Evolutionary conservation across 371 early-diverging fungal genomes (phyloP).

Genomic region (Mortierella sp.): DNA sequence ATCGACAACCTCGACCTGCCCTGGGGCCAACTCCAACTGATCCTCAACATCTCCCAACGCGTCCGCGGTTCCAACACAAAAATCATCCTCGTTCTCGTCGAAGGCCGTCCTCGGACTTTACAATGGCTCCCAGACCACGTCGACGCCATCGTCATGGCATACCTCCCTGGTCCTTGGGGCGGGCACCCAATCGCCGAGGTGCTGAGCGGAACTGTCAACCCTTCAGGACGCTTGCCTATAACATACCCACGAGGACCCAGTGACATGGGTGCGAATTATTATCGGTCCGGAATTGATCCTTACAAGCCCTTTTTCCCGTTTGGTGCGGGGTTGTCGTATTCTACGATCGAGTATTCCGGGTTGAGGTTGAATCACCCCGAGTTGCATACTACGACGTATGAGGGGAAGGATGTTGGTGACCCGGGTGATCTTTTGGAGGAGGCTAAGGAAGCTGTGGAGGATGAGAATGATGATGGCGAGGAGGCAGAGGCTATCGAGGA

Average conservation of each 20-base stretch:
- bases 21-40: constrained; percentile 62
- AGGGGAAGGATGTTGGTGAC: background rate
- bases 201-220: constrained; percentile 63
- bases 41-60: constrained; percentile 27
- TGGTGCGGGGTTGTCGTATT: constrained; percentile 75
- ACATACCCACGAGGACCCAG: constrained; percentile 69
- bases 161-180: constrained; percentile 74
- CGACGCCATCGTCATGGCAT: constrained; percentile 65
- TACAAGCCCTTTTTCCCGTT: constrained; percentile 70
- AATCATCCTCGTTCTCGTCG: constrained; percentile 65
- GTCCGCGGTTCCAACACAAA: constrained; percentile 52
- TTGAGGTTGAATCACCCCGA: constrained; percentile 43
- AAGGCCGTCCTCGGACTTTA: constrained; percentile 73
- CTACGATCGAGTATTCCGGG: constrained; percentile 63
- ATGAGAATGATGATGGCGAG: background rate
- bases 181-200: constrained; percentile 69
- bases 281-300: constrained; percentile 38
- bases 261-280: constrained; percentile 53
- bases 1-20: constrained; percentile 66
- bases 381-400: constrained; percentile 20
- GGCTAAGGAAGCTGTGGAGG: background rate
- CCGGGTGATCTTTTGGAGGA: background rate
- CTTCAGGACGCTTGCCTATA: constrained; percentile 64
- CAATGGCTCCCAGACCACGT: constrained; percentile 59
- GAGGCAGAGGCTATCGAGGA: background rate